These are phyloP conservation scores for Picea sitchensis DNA, from an alignment of 75 land plant species.

Conservation along the genomic window DNA sequence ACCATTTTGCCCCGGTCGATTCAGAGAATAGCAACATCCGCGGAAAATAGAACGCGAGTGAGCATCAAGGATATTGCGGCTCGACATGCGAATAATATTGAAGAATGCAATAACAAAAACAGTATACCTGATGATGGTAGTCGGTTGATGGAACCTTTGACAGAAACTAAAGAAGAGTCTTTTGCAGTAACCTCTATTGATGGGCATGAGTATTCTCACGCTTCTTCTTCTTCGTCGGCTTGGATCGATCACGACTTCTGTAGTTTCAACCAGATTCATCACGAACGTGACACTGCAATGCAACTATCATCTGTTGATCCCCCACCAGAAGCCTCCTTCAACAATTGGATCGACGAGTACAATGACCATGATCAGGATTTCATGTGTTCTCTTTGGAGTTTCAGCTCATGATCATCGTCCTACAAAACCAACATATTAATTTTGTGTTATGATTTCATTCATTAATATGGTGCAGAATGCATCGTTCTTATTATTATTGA, in stretches of 20 bases:
- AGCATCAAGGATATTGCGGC: too few relatives aligned
- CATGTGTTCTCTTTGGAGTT: neutral
- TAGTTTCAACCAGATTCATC: neutral
- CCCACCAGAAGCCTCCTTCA: neutral
- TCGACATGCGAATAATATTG: too few relatives aligned
- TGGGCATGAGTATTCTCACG: neutral
- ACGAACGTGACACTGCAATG: neutral
- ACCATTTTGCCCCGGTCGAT: conserved; percentile 26
- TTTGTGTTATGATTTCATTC: too few relatives aligned
- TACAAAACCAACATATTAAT: too few relatives aligned
- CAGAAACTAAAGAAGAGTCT: neutral
- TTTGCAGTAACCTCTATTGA: neutral
- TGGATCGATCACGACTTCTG: neutral
- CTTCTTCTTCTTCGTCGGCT: neutral
- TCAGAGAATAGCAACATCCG: conserved; percentile 31
- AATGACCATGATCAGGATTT: conserved; percentile 6
- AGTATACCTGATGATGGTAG: neutral
- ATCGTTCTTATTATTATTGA: too few relatives aligned
- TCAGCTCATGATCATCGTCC: neutral
- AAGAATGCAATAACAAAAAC: too few relatives aligned
- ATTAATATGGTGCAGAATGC: too few relatives aligned
- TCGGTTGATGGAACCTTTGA: neutral
- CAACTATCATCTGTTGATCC: neutral
- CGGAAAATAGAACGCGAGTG: neutral
- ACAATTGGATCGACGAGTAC: conserved; percentile 5